These are phyloP conservation scores for Scleromitrula shiraiana DNA, from an alignment of 2,329 filamentous ascomycete species.

Conservation along the genomic window DNA sequence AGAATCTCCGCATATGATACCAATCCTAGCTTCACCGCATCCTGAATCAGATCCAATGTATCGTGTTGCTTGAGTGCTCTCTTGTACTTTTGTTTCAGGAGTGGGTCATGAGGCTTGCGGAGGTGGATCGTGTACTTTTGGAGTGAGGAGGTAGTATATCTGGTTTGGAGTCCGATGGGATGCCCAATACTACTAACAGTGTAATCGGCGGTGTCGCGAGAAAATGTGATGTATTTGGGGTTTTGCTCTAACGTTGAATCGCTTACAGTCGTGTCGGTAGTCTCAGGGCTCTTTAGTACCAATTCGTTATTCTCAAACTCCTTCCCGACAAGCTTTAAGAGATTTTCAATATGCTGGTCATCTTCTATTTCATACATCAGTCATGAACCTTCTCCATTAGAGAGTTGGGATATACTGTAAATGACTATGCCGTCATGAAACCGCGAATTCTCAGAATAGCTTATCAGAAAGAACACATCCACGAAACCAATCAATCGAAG, in stretches of 20 bases:
- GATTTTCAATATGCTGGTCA: slow-evolving; percentile 9
- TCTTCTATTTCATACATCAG: slow-evolving; percentile 11
- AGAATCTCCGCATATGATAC: slow-evolving; percentile 12
- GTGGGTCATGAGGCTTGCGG: slow-evolving; percentile 9
- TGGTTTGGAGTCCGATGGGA: slow-evolving; percentile 10
- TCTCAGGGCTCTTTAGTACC: neutral
- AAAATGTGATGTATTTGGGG: slow-evolving; percentile 6
- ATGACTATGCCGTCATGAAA: slow-evolving; percentile 27
- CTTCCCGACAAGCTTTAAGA: neutral
- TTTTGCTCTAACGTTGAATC: slow-evolving; percentile 1
- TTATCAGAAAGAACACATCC: slow-evolving; percentile 30
- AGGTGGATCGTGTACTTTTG: slow-evolving; percentile 9
- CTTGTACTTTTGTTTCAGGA: slow-evolving; percentile 11
- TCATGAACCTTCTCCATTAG: neutral
- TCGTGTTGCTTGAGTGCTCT: slow-evolving; percentile 13
- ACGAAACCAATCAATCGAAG: slow-evolving; percentile 31
- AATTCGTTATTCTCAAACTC: neutral
- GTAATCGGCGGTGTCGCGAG: slow-evolving; percentile 10
- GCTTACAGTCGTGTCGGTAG: neutral
- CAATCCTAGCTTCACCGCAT: slow-evolving; percentile 11
- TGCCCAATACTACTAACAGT: slow-evolving; percentile 9
- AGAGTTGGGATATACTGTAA: slow-evolving; percentile 6
- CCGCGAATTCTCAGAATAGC: slow-evolving; percentile 28
- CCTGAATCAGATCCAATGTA: slow-evolving; percentile 14
- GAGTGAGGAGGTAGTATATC: slow-evolving; percentile 5